phyloP scores from a whole-genome alignment of 371 early-diverging fungal species.

The Blakeslea trispora region DNA sequence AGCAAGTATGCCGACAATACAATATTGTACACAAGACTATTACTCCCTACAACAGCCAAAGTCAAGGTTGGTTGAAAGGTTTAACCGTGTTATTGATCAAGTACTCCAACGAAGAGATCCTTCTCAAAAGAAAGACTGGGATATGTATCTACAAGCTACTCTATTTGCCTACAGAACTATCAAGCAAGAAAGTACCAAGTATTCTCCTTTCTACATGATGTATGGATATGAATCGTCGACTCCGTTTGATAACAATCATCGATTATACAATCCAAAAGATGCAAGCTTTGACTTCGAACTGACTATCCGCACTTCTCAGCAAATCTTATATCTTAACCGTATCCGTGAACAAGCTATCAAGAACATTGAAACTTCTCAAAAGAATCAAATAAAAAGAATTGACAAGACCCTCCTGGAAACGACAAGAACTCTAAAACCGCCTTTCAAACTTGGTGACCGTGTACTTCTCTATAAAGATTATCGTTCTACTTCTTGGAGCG shows the following conservation, averaged over 20 bases:
- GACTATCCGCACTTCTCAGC: neutral
- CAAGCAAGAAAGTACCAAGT: slow-evolving; percentile 4
- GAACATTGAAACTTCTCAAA: neutral
- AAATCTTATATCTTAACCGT: neutral
- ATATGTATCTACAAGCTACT: neutral
- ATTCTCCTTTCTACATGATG: slow-evolving; percentile 3
- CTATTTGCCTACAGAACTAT: neutral
- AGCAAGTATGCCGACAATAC: neutral
- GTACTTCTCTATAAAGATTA: neutral
- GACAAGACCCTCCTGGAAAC: neutral
- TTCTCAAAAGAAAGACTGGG: slow-evolving; percentile 2
- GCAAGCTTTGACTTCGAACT: slow-evolving; percentile 1
- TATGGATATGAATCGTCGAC: neutral
- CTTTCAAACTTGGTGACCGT: neutral
- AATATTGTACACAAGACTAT: neutral
- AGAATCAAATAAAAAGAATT: neutral
- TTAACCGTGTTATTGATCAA: slow-evolving; percentile 6
- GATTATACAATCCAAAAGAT: neutral
- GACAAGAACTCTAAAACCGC: slow-evolving; percentile 1
- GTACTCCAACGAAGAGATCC: neutral
- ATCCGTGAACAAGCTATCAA: neutral
- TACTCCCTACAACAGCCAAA: neutral
- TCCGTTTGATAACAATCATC: neutral
- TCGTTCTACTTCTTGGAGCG: slow-evolving; percentile 1
- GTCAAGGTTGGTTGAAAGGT: slow-evolving; percentile 3